A percentile compares a stretch with the other conserved stretches of the same genome.
Conservation (phyloP, 2,329 filamentous ascomycete species). For the Colletotrichum spinosum region DNA sequence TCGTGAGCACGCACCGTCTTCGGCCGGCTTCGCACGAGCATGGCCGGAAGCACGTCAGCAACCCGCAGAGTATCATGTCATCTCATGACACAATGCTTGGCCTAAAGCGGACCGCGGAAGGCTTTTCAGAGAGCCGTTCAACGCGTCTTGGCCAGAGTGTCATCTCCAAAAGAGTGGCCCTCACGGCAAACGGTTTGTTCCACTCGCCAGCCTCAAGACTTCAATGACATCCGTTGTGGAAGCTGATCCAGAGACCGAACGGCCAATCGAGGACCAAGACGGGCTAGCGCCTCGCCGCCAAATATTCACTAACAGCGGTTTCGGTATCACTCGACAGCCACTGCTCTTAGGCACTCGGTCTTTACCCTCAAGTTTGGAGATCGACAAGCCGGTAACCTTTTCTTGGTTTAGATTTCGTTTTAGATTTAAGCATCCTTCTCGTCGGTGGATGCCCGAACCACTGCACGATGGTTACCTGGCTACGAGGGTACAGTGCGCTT, state of each 20-base stretch:
- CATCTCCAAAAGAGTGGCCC: background rate
- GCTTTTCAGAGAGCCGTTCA: background rate
- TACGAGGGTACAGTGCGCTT: too few relatives aligned
- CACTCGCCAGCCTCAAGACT: conserved; percentile 19
- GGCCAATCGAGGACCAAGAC: conserved; percentile 14
- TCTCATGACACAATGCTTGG: conserved; percentile 16
- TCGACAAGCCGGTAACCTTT: conserved; percentile 22
- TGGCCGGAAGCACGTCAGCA: background rate
- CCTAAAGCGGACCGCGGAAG: conserved; percentile 9
- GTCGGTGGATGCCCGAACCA: conserved; percentile 13
- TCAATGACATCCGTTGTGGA: conserved; percentile 6
- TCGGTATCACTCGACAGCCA: conserved; percentile 22
- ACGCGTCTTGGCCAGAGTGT: conserved; percentile 1
- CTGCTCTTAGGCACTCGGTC: conserved; percentile 7
- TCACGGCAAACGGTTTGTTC: conserved; percentile 21
- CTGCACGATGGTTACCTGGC: conserved; percentile 4
- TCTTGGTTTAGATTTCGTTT: conserved; percentile 24
- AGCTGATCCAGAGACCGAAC: conserved; percentile 6
- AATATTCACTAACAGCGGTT: conserved; percentile 27
- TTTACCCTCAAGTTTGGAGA: conserved; percentile 16
- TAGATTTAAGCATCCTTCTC: conserved; percentile 28
- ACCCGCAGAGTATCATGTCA: background rate
- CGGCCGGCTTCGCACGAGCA: background rate
- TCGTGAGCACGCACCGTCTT: background rate
- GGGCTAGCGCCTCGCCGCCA: conserved; percentile 22